Base-by-base conservation (phyloP, 257 asterid genomes). In the Gardenia jasminoides region DNA sequence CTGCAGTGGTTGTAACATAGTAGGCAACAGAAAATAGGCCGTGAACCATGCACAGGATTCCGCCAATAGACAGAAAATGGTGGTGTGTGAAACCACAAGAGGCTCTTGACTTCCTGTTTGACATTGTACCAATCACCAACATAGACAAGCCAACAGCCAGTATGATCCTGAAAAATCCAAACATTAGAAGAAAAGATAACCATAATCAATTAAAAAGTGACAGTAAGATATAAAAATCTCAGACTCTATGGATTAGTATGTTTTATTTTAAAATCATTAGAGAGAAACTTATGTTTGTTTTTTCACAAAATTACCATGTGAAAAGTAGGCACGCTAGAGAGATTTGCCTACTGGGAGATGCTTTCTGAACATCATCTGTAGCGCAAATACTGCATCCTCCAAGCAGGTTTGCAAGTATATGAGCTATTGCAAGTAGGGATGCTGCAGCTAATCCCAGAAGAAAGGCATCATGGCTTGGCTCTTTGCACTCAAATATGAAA, bases 401-500 rank as follows among this genome's bases (percentile, higher is more conserved):
- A 3, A 94, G 77, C 85, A 94, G 79, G 83, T 89, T 92, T 10
- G 92, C 90, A 46, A 92, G 77, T 70, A 94, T 77, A 80, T 94
- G 98, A 59, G 97, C 96, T 67, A 85, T 47, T 8, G 86, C 78
- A 8, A 92, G 89, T 64, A 94, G 88, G 30, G 82, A 69, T 10
- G 89, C 88, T n/a, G 98, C 98, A 11, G 90, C 88, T 44, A 88
- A 72, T n/a, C 97, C 99, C 1, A 92, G 77, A 54, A 93, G 81
- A 66, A 78, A 95, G 0, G 99, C 99, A 10, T 89, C 90, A 66
- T 93, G 98, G 77, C 98, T 95, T 44, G 96, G 97, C 82, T 90
- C 88, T 81, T 95, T 93, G 50, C 99, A 95, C 85, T 95, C 99
- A 67, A 93, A 89, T 78, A 95, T 74, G 94, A 92, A 91, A 58